Base-by-base conservation (phyloP, 768 basidiomycete genomes). In the Psilocybe cubensis region DNA sequence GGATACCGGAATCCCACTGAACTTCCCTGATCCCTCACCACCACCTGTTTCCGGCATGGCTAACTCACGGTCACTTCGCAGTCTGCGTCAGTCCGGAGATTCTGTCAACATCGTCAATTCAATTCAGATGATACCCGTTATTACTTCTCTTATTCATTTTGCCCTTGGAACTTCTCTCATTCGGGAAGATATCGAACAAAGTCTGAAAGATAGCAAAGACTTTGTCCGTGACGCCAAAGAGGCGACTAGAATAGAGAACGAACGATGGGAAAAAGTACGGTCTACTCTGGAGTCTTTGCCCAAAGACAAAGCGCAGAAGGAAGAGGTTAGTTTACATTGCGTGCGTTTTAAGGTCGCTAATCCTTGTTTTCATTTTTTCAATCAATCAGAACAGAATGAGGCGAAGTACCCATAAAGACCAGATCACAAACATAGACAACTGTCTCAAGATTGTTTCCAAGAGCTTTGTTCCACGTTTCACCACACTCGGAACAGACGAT, bases 61-160 rank as follows among this genome's bases (percentile, higher is more conserved):
- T 17, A 76, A 78, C 31, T 76, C 71, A 45, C 84, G 84, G 18
- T 83, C 86, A 41, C 82, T 83, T 20, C 84, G 88, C 44, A 81
- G 77, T 42, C 74, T 71, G 52, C 74, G 74, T 3, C 74, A 73
- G 33, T 68, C 72, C 14, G 66, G 68, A 11, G 69, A 69, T 33
- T 59, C 63, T 23, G 55, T 63, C 20, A 63, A 66, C 18, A 55
- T 74, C 69, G 55, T 72, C 58, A 59, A 79, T 78, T 64, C 88
- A 0, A 79, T 79, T 4, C 91, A 92, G 62, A 76, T 93, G 63
- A 74, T 93, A 12, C 90, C 91, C 14, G 78, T 89, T 20, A 65
- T 92, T 25, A 59, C 78, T 6, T 79, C 83, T 3, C 74, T 94
- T n/a, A 79, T 89, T 12, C 77, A 88, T 35, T 70, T 71, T 6